Percentiles rank a stretch among this genome's conserved stretches.
Evolutionary conservation across 768 basidiomycete genomes (phyloP).

Genomic region (Russula foetens): DNA sequence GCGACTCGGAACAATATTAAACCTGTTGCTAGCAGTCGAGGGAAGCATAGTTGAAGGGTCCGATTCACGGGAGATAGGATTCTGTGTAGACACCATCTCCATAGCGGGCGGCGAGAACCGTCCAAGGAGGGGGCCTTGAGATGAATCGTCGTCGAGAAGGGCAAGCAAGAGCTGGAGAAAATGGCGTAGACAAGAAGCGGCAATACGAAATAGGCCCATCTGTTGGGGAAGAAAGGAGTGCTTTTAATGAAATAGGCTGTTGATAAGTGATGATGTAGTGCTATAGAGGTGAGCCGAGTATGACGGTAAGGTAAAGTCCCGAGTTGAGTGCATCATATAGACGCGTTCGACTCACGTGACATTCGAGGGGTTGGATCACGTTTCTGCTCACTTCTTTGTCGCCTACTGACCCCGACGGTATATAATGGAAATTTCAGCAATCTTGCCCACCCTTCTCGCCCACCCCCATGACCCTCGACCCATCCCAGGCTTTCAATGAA

Average conservation of each 20-base stretch:
- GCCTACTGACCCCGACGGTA: too few species aligned
- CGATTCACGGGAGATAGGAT: not conserved
- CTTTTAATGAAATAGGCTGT: constrained; percentile 6
- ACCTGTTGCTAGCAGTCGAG: not conserved
- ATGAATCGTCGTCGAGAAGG: constrained; percentile 14
- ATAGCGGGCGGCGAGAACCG: constrained; percentile 7
- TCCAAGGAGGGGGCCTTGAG: constrained; percentile 15
- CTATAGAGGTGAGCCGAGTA: not conserved
- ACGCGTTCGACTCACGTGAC: constrained; percentile 1
- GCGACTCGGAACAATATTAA: not conserved
- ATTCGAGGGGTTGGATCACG: too few species aligned
- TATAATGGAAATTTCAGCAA: constrained; percentile 7
- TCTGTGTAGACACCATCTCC: constrained; percentile 1
- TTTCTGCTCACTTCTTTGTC: too few species aligned
- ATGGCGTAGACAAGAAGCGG: constrained; percentile 10
- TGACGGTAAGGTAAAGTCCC: too few species aligned
- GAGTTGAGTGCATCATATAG: not conserved
- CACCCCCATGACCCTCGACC: constrained; percentile 13
- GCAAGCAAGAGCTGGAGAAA: constrained; percentile 17
- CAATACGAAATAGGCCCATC: constrained; percentile 16
- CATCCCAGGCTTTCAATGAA: constrained; percentile 59
- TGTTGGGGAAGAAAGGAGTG: not conserved
- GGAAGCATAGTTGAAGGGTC: not conserved
- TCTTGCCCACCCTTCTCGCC: constrained; percentile 5
- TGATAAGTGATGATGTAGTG: not conserved